These are phyloP conservation scores for Microsporum ferrugineum DNA, from an alignment of 2,329 filamentous ascomycete genomes.

Conservation along the genomic window DNA sequence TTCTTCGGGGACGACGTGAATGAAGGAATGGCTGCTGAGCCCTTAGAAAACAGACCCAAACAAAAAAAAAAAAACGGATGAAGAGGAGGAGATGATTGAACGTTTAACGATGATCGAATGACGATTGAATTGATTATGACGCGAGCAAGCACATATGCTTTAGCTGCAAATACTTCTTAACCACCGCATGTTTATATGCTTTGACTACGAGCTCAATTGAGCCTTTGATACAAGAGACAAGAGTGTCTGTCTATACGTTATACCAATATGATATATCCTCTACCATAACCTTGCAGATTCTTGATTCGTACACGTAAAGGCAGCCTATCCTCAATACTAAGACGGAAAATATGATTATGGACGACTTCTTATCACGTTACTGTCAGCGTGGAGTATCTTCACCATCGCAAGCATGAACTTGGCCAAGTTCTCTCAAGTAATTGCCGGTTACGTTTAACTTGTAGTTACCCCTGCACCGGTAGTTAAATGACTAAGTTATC, in stretches of 20 bases:
- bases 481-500: no score
- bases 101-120: neutral
- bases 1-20: neutral
- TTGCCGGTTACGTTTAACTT: no score
- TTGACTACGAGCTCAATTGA: neutral
- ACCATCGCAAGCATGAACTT: no score
- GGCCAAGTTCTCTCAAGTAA: no score
- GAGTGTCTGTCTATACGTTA: neutral
- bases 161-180: neutral
- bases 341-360: no score
- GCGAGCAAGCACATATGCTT: neutral
- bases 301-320: neutral
- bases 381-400: no score
- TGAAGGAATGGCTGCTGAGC: neutral
- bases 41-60: neutral
- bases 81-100: neutral
- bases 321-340: no score
- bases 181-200: neutral
- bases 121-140: neutral
- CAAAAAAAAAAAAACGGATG: neutral
- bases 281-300: neutral
- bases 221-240: neutral
- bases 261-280: neutral
- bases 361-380: no score
- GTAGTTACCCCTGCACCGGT: no score